These are phyloP conservation scores for Phallus indusiatus DNA, from an alignment of 768 basidiomycete genomes.

Conservation along the genomic window DNA sequence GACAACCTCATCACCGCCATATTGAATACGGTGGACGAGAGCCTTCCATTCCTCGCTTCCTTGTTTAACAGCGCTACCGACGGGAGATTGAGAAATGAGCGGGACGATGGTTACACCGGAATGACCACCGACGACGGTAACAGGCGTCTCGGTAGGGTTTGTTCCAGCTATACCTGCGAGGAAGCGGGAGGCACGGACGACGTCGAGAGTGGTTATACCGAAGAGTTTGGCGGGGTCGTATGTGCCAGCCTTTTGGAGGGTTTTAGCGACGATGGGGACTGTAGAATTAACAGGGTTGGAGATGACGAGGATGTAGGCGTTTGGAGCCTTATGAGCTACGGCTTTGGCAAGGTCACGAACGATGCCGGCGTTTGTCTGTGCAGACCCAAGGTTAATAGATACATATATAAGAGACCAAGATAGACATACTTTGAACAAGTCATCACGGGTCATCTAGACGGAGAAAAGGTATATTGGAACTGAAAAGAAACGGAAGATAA, in stretches of 20 bases:
- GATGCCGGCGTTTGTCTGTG: constrained; percentile 92
- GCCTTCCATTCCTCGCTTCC: constrained; percentile 61
- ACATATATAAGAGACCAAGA: background rate
- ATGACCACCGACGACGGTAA: constrained; percentile 94
- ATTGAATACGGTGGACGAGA: constrained; percentile 91
- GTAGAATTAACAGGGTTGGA: constrained; percentile 99
- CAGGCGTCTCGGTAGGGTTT: constrained; percentile 53
- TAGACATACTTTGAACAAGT: constrained; percentile 80
- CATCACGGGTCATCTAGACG: constrained; percentile 86
- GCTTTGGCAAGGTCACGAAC: constrained; percentile 92
- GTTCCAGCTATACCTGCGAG: constrained; percentile 58
- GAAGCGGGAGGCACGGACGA: constrained; percentile 93
- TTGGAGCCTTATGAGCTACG: constrained; percentile 75
- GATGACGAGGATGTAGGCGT: constrained; percentile 92
- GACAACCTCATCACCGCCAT: constrained; percentile 96
- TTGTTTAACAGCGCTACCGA: constrained; percentile 59
- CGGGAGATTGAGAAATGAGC: constrained; percentile 71
- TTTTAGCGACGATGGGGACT: constrained; percentile 91
- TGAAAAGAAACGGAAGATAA: constrained; percentile 5
- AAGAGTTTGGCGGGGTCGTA: constrained; percentile 86
- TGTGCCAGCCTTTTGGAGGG: constrained; percentile 84
- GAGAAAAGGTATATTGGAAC: constrained; percentile 19
- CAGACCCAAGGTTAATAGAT: constrained; percentile 9
- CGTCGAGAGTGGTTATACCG: constrained; percentile 97
- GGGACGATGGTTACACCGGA: constrained; percentile 97